phyloP scores from a whole-genome alignment of 176 grass and related monocot genomes.

The Aegilops bicornis region DNA sequence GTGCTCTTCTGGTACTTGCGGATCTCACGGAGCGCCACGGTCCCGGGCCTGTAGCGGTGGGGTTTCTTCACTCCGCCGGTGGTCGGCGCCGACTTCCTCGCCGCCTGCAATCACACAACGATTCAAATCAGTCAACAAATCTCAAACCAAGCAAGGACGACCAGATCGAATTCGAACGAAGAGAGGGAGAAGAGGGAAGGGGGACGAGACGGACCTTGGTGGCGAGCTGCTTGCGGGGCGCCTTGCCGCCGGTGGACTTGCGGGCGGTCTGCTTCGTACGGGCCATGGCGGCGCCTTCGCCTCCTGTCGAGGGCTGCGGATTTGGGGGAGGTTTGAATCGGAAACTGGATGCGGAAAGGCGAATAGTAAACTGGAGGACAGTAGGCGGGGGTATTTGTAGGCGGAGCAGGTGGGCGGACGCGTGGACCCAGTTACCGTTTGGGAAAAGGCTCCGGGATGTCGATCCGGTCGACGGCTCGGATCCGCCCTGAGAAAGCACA shows the following conservation, averaged over 20 bases:
- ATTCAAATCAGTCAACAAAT: too few relatives aligned
- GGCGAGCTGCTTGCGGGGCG: constrained; percentile 82
- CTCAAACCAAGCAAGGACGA: too few relatives aligned
- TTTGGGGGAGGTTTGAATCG: background rate
- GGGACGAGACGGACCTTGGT: constrained; percentile 46
- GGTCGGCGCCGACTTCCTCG: constrained; percentile 78
- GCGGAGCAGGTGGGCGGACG: background rate
- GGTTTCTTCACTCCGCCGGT: constrained; percentile 98
- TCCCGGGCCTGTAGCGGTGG: constrained; percentile 69
- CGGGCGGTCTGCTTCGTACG: constrained; percentile 88
- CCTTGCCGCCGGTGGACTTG: constrained; percentile 88
- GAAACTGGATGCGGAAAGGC: background rate
- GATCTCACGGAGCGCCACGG: constrained; percentile 85
- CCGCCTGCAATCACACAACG: constrained; percentile 45
- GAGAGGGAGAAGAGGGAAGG: accelerated
- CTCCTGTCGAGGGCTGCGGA: background rate
- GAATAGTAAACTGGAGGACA: accelerated
- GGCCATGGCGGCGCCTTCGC: constrained; percentile 63
- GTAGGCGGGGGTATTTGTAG: background rate
- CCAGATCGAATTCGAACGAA: too few relatives aligned
- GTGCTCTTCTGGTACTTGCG: constrained; percentile 99
- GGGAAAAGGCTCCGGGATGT: background rate
- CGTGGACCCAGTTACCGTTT: background rate
- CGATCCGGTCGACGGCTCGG: constrained; percentile 13
- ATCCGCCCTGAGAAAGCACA: constrained; percentile 34